A percentile compares a stretch with the other conserved stretches of the same genome.
Evolutionary conservation across 2,329 filamentous ascomycete genomes (phyloP).

Genomic region (Colletotrichum filicis): DNA sequence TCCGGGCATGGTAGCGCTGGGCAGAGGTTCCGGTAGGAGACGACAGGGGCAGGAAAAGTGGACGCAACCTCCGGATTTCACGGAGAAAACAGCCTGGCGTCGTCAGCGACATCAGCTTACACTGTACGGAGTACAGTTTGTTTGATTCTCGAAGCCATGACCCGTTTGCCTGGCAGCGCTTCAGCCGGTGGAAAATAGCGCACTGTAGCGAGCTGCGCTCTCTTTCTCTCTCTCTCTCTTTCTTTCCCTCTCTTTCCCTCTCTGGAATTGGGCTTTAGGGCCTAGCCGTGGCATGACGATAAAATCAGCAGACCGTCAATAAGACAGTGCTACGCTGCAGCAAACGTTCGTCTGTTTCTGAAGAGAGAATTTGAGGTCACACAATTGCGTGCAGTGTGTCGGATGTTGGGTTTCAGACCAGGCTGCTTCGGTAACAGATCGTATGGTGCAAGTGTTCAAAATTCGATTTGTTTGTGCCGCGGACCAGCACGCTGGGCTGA

Average conservation of each 20-base stretch:
- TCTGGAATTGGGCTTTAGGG: too few relatives aligned
- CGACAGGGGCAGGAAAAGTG: slow-evolving; percentile 30
- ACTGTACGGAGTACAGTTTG: too few relatives aligned
- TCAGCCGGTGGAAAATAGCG: slow-evolving; percentile 19
- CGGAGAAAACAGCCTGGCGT: slow-evolving; percentile 29
- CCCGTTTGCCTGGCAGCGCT: neutral
- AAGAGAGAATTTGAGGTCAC: slow-evolving; percentile 2
- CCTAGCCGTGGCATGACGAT: neutral
- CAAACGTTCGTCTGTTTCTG: neutral
- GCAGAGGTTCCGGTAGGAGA: slow-evolving; percentile 23
- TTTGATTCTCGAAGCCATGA: neutral
- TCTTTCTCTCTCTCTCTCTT: neutral
- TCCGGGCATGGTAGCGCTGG: slow-evolving; percentile 23
- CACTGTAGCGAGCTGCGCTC: neutral
- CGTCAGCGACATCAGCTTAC: slow-evolving; percentile 30
- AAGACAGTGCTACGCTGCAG: neutral
- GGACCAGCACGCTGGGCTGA: slow-evolving; percentile 18
- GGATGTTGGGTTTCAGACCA: slow-evolving; percentile 31
- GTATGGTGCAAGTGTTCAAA: neutral
- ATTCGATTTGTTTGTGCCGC: slow-evolving; percentile 24
- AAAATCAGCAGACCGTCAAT: neutral
- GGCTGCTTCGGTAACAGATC: slow-evolving; percentile 11
- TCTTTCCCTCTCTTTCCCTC: neutral
- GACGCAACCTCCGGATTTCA: slow-evolving; percentile 23
- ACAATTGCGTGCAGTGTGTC: slow-evolving; percentile 21